phyloP scores from a whole-genome alignment of 345 rosid species.

The Dipteronia dyeriana region DNA sequence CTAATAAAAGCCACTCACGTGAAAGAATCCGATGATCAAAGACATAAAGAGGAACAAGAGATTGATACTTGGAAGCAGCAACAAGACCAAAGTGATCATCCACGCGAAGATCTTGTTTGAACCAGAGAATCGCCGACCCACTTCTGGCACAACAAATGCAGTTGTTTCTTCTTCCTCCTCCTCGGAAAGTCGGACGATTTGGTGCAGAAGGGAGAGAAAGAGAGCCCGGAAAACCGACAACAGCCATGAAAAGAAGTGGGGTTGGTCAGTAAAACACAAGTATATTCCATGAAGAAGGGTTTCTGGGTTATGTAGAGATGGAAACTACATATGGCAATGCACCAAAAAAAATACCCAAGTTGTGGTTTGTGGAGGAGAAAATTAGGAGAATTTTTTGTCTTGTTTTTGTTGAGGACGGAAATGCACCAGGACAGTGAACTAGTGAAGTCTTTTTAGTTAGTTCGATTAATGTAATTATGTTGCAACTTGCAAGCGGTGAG shows the following conservation, averaged over 20 bases:
- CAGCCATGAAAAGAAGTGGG: constrained; percentile 41
- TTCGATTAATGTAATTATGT: too few species aligned
- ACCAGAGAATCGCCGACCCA: constrained; percentile 76
- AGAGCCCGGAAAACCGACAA: constrained; percentile 39
- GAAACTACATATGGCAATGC: constrained; percentile 9
- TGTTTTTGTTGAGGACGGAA: constrained; percentile 24
- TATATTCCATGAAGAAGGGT: constrained; percentile 34
- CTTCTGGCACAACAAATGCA: constrained; percentile 29
- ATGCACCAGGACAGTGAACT: not conserved
- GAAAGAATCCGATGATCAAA: constrained; percentile 75
- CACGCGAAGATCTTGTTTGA: constrained; percentile 87
- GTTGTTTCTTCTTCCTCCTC: constrained; percentile 1
- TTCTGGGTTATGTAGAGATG: not conserved
- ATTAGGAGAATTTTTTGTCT: constrained; percentile 7
- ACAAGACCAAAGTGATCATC: constrained; percentile 84
- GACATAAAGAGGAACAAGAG: constrained; percentile 74
- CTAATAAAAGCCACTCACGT: constrained; percentile 37
- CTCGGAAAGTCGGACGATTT: constrained; percentile 6
- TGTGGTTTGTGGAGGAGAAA: constrained; percentile 64
- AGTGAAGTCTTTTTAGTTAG: too few species aligned
- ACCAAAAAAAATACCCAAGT: constrained; percentile 1
- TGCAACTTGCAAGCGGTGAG: too few species aligned
- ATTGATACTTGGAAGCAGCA: constrained; percentile 41
- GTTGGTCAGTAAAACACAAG: not conserved
- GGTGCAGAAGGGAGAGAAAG: constrained; percentile 24